Percentiles rank a stretch among this genome's conserved stretches.
These are phyloP conservation scores for Jatropha curcas DNA, from an alignment of 345 rosid genomes.

Conservation along the genomic window DNA sequence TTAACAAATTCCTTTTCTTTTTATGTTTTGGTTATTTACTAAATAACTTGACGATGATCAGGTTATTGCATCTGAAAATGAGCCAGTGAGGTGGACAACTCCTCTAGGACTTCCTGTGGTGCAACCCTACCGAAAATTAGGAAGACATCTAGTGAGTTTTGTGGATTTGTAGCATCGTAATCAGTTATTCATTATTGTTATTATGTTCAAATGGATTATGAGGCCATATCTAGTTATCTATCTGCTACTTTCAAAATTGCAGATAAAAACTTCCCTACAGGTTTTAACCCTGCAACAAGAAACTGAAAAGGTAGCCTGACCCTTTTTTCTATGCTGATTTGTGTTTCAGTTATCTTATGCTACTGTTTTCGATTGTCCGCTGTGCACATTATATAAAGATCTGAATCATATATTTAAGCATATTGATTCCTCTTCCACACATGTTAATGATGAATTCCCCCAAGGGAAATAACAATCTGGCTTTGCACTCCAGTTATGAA, in stretches of 20 bases:
- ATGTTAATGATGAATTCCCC: background rate
- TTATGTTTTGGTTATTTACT: constrained; percentile 11
- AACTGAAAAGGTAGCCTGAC: constrained; percentile 67
- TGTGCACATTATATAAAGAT: background rate
- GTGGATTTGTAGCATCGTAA: constrained; percentile 3
- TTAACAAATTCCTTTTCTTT: background rate
- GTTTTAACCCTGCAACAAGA: constrained; percentile 75
- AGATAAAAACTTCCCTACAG: constrained; percentile 97
- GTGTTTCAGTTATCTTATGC: background rate
- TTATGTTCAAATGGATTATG: constrained; percentile 6
- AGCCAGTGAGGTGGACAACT: constrained; percentile 92
- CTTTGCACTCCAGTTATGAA: background rate
- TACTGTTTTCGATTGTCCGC: background rate
- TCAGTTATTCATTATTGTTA: background rate
- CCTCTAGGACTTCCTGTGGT: constrained; percentile 99
- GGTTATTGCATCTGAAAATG: constrained; percentile 88
- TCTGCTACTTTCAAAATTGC: constrained; percentile 30
- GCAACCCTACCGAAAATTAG: constrained; percentile 84
- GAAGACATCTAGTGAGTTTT: constrained; percentile 68
- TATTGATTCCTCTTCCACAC: background rate
- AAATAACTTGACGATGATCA: constrained; percentile 27
- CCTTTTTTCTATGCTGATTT: constrained; percentile 7
- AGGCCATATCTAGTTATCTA: constrained; percentile 16
- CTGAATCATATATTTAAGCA: no score
- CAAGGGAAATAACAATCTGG: background rate